Evolutionary conservation across 2,329 filamentous ascomycete genomes (phyloP).

Genomic region (Chaetomium olivaceum): DNA sequence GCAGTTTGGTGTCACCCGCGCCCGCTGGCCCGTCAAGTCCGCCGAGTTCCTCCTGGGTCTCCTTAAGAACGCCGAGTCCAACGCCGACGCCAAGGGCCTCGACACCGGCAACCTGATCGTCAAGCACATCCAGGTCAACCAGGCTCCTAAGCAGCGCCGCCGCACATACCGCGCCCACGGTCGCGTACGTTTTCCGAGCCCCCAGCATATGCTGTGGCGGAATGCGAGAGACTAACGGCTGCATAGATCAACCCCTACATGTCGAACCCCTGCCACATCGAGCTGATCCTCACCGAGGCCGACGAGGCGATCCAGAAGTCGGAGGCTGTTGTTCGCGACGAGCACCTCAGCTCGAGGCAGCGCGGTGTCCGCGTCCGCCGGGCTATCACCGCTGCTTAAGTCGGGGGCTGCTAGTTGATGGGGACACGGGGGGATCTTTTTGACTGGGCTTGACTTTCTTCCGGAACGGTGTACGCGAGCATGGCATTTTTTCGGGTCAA

Average conservation of each 20-base stretch:
- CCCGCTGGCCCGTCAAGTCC: conserved; percentile 99
- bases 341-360: conserved; percentile 86
- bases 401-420: conserved; percentile 29
- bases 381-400: conserved; percentile 66
- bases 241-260: conserved; percentile 98
- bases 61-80: conserved; percentile 96
- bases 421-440: conserved; percentile 44
- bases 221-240: conserved; percentile 34
- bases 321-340: conserved; percentile 64
- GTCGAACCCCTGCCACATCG: conserved; percentile 99
- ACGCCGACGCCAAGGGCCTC: conserved; percentile 94
- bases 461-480: conserved; percentile 42
- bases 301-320: conserved; percentile 96
- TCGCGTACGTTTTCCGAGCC: conserved; percentile 73
- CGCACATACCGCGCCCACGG: conserved; percentile 99
- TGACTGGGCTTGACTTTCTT: conserved; percentile 41
- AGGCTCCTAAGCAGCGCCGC: conserved; percentile 98
- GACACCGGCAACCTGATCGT: conserved; percentile 96
- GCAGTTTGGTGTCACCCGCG: conserved; percentile 96
- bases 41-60: conserved; percentile 97
- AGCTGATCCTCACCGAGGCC: conserved; percentile 97
- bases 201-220: not conserved
- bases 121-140: conserved; percentile 99
- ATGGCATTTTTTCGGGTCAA: conserved; percentile 43
- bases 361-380: conserved; percentile 69